Percentiles rank a stretch among this genome's conserved stretches.
These are phyloP conservation scores for Phytophthora citricola DNA, from an alignment of 352 stramenopile species.

Conservation along the genomic window DNA sequence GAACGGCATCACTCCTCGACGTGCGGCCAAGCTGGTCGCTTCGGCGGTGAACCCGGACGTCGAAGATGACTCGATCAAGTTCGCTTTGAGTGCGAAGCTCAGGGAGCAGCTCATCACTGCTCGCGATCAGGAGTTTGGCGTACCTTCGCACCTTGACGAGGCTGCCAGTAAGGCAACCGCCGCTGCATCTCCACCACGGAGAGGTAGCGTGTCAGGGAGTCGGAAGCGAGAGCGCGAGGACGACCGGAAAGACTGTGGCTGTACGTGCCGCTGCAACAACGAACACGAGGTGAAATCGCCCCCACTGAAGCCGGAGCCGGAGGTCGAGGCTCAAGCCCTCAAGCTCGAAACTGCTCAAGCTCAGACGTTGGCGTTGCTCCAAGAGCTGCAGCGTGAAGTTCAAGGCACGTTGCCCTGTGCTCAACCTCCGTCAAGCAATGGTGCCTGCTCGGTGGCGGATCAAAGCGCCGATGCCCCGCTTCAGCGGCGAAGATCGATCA, in stretches of 20 bases:
- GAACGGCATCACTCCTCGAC: slow-evolving; percentile 26
- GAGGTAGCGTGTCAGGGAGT: neutral
- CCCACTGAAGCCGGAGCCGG: slow-evolving; percentile 1
- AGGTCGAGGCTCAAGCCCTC: slow-evolving; percentile 22
- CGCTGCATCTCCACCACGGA: neutral
- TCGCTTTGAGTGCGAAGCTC: slow-evolving; percentile 27
- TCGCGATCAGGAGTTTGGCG: slow-evolving; percentile 25
- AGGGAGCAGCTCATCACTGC: slow-evolving; percentile 27
- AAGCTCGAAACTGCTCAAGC: slow-evolving; percentile 26
- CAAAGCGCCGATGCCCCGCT: neutral
- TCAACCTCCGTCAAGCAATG: neutral
- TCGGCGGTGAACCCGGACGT: slow-evolving; percentile 33
- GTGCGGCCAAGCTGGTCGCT: slow-evolving; percentile 30
- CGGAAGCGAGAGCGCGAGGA: slow-evolving; percentile 12
- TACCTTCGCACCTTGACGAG: slow-evolving; percentile 2
- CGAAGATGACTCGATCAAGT: slow-evolving; percentile 39
- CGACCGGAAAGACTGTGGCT: slow-evolving; percentile 7
- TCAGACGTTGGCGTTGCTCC: slow-evolving; percentile 23
- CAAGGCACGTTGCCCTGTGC: slow-evolving; percentile 16
- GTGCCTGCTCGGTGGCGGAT: neutral
- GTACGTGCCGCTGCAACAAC: slow-evolving; percentile 5
- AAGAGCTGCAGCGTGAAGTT: slow-evolving; percentile 23
- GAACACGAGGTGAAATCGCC: no score
- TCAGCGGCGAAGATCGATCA: no score
- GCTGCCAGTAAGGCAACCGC: neutral